Evolutionary conservation across 176 grass and related monocot species (phyloP).

Genomic region (Carex kokanica): DNA sequence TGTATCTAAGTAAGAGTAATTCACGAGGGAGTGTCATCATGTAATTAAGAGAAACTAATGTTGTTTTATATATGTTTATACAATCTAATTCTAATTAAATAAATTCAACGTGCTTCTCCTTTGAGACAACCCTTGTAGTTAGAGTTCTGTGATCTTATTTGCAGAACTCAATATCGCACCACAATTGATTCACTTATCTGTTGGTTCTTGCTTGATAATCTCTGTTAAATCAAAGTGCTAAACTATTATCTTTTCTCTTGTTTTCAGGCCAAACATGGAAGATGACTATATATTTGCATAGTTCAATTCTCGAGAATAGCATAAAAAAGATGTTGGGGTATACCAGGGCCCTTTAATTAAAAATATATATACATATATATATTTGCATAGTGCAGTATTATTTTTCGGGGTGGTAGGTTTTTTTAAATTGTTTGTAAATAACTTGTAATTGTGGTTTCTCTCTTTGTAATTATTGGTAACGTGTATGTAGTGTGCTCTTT

Average conservation of each 20-base stretch:
- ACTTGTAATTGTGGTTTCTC: background rate
- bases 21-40: background rate
- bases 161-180: background rate
- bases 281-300: background rate
- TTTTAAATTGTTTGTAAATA: conserved; percentile 10
- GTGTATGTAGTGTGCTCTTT: background rate
- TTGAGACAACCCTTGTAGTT: background rate
- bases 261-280: conserved; percentile 8
- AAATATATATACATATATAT: no score
- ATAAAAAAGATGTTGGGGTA: no score
- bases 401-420: background rate
- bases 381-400: background rate
- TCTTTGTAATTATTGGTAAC: background rate
- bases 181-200: background rate
- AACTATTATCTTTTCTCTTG: background rate
- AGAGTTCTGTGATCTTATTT: background rate
- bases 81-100: background rate
- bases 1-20: background rate
- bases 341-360: no score
- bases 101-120: background rate
- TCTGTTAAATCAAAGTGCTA: background rate
- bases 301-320: no score
- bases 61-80: background rate
- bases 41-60: no score
- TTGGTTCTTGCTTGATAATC: background rate